These are phyloP conservation scores for Tolypocladium sp. DNA, from an alignment of 2,329 filamentous ascomycete species.

Conservation along the genomic window DNA sequence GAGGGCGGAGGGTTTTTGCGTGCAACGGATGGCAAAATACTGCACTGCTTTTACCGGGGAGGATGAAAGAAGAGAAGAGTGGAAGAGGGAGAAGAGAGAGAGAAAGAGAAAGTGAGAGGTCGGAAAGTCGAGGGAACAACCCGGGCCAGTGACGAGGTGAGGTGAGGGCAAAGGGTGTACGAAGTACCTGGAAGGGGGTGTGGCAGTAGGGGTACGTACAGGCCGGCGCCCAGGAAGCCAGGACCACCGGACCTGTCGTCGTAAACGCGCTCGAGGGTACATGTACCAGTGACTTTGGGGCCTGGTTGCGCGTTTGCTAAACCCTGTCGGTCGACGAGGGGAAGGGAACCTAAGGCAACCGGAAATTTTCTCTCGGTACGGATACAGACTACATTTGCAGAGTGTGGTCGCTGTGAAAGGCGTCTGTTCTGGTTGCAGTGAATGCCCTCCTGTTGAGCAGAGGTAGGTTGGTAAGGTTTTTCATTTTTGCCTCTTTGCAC, in stretches of 20 bases:
- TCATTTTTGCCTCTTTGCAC: not conserved
- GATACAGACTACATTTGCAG: too few relatives aligned
- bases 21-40: constrained; percentile 1
- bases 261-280: constrained; percentile 10
- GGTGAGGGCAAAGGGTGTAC: constrained; percentile 2
- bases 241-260: constrained; percentile 5
- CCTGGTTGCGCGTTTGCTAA: constrained; percentile 10
- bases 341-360: not conserved
- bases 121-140: constrained; percentile 9
- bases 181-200: not conserved
- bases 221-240: constrained; percentile 1
- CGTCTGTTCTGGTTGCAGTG: not conserved
- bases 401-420: not conserved
- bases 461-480: not conserved
- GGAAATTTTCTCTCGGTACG: not conserved
- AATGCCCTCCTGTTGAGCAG: not conserved
- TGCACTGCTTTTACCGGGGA: constrained; percentile 1
- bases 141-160: constrained; percentile 6
- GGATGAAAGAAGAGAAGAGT: constrained; percentile 11
- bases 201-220: constrained; percentile 1
- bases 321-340: not conserved
- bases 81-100: constrained; percentile 14
- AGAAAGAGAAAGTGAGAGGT: constrained; percentile 11
- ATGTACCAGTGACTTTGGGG: constrained; percentile 13
- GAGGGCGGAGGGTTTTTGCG: not conserved